Conservation (phyloP, 2,329 filamentous ascomycete genomes). For the Chrysoporthe puriensis region DNA sequence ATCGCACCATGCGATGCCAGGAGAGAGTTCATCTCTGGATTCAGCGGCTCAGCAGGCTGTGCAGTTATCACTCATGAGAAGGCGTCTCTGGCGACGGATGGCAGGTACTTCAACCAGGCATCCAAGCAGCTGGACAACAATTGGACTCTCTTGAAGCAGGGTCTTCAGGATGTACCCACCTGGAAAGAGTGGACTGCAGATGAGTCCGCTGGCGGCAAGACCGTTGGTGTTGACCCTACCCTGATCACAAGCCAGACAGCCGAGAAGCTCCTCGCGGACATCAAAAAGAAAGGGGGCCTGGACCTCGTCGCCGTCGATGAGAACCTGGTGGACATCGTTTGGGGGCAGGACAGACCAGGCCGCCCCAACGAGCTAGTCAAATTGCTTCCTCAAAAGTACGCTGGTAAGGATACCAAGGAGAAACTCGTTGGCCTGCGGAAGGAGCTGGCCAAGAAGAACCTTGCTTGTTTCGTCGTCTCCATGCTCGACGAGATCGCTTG, state of each 20-base stretch:
- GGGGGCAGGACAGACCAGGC: constrained; percentile 73
- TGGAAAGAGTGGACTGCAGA: constrained; percentile 97
- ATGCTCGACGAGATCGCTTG: constrained; percentile 97
- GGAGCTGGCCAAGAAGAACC: constrained; percentile 88
- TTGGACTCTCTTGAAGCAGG: constrained; percentile 91
- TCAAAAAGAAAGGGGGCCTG: constrained; percentile 82
- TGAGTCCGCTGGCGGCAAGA: constrained; percentile 83
- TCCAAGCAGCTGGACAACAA: constrained; percentile 87
- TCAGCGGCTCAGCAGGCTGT: constrained; percentile 92
- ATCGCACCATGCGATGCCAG: constrained; percentile 94
- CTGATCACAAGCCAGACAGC: constrained; percentile 71
- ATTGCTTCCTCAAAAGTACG: constrained; percentile 71
- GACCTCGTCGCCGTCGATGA: constrained; percentile 74
- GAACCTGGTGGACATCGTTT: constrained; percentile 91
- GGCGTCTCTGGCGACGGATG: constrained; percentile 90
- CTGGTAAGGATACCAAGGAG: constrained; percentile 79
- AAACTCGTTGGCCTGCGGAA: constrained; percentile 89
- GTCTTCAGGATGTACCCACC: constrained; percentile 89
- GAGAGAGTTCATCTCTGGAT: constrained; percentile 89
- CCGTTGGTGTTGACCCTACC: constrained; percentile 87
- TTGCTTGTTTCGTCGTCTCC: constrained; percentile 83
- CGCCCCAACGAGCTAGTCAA: constrained; percentile 77
- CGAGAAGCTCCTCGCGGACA: constrained; percentile 78
- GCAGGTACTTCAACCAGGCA: constrained; percentile 97
- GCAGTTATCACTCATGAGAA: constrained; percentile 85